These are phyloP conservation scores for Passiflora organensis DNA, from an alignment of 345 rosid genomes.

Conservation along the genomic window DNA sequence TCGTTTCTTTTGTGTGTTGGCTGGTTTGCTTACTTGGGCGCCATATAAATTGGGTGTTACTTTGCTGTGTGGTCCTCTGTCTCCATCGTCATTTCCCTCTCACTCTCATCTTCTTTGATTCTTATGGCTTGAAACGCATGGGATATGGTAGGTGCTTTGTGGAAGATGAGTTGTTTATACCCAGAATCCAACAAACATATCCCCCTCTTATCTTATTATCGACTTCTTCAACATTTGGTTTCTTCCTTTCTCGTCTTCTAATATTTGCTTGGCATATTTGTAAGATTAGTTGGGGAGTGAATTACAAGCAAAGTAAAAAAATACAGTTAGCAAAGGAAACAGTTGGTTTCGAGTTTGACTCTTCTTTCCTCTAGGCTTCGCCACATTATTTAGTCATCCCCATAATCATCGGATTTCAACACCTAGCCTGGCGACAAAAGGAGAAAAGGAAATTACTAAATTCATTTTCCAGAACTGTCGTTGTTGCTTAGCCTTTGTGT, in stretches of 20 bases:
- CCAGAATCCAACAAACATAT: neutral
- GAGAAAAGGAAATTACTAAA: too few relatives aligned
- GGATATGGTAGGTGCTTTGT: slow-evolving; percentile 31
- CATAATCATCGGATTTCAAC: neutral
- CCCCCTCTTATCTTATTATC: too few relatives aligned
- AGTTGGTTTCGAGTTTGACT: neutral
- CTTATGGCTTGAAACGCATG: slow-evolving; percentile 46
- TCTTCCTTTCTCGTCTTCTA: neutral
- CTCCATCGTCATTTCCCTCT: neutral
- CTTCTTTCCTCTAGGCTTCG: neutral
- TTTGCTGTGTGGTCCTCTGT: slow-evolving; percentile 3
- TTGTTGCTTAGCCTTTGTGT: too few relatives aligned
- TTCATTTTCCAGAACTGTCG: too few relatives aligned
- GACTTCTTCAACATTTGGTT: too few relatives aligned
- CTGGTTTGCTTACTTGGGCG: too few relatives aligned
- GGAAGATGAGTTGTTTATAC: slow-evolving; percentile 3
- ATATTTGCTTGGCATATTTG: neutral
- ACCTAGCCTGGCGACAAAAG: neutral
- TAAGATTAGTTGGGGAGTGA: slow-evolving; percentile 1
- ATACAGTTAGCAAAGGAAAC: neutral
- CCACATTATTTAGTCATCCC: neutral
- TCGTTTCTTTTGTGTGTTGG: too few relatives aligned
- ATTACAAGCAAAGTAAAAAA: slow-evolving; percentile 4
- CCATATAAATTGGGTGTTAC: too few relatives aligned
- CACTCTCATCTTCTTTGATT: neutral